Base-by-base conservation (phyloP, 148 eudicot species). In the Cornus florida region DNA sequence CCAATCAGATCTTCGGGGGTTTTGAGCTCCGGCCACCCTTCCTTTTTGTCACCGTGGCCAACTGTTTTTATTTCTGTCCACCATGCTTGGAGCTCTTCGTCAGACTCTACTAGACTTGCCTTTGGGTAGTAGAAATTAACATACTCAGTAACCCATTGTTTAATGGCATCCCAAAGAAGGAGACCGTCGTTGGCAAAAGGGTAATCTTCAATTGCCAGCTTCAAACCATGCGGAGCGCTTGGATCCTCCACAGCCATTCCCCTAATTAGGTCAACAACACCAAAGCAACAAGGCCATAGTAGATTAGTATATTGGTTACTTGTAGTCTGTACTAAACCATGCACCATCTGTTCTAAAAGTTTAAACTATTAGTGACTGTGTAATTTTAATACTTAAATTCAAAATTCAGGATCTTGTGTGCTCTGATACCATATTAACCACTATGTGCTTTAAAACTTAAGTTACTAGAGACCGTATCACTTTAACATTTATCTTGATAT, bases 141-240 rank as follows among this genome's bases (percentile, higher is more conserved):
- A 41, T 92, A 94, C 69, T 91, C 91, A 5, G 92, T 70, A 7
- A 92, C 92, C 96, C 96, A 94, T 67, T 89, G 71, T 70, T 90
- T 89, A 17, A 92, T 88, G 7, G 82, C 23, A 66, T 88, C 91
- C 96, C 98, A 94, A 4, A 94, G 83, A 38, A 84, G 31, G 46
- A 92, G 81, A 23, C 98, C 98, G 32, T 94, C 98, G 19, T 83
- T 92, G 12, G 96, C 98, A 32, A 77, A 94, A 28, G 96, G 97
- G 50, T 90, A 92, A 85, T 94, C 98, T 69, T 89, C 84, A 68
- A 94, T 90, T 41, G 89, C 71, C 32, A 92, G 83, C 77, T 90
- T 91, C 38, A 94, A 71, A 35, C 96, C 97, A 69, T 92, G 98
- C 0, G 93, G 92, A 4, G 88, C 83, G 17, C 69, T 79, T 79